Conservation (phyloP, 2,329 filamentous ascomycete genomes). For the Colletotrichum siamense region DNA sequence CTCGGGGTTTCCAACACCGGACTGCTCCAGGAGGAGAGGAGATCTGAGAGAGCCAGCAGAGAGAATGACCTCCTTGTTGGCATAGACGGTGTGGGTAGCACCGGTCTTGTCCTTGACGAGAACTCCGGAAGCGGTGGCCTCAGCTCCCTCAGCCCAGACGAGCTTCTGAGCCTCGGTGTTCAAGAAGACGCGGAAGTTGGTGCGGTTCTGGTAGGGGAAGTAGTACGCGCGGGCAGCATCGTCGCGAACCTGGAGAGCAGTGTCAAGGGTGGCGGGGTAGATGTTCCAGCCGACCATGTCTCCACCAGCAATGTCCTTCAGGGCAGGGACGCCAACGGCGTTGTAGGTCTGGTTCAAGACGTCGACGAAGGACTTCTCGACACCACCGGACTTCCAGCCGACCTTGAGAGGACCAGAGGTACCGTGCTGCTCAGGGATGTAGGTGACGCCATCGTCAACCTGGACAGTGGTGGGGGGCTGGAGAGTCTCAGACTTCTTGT, state of each 20-base stretch:
- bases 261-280: constrained; percentile 46
- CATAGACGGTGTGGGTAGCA: constrained; percentile 35
- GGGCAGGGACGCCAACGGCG: constrained; percentile 30
- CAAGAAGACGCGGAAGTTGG: constrained; percentile 35
- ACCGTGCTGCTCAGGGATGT: constrained; percentile 38
- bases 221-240: constrained; percentile 49
- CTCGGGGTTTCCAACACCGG: constrained; percentile 52
- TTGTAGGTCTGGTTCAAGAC: constrained; percentile 36
- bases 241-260: constrained; percentile 37
- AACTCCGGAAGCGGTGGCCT: neutral
- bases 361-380: constrained; percentile 35
- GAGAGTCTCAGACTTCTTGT: constrained; percentile 46
- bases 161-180: constrained; percentile 12
- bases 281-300: constrained; percentile 40
- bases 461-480: constrained; percentile 38
- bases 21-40: constrained; percentile 57
- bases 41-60: constrained; percentile 56
- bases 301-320: constrained; percentile 43
- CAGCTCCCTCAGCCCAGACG: neutral
- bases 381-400: constrained; percentile 39
- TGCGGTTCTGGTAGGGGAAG: constrained; percentile 38
- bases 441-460: constrained; percentile 35
- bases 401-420: constrained; percentile 37
- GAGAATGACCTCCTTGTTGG: constrained; percentile 51
- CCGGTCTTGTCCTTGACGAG: constrained; percentile 29